These are phyloP conservation scores for Marchantia paleacea DNA, from an alignment of 225 moss, liverwort and hornwort species.

Conservation along the genomic window DNA sequence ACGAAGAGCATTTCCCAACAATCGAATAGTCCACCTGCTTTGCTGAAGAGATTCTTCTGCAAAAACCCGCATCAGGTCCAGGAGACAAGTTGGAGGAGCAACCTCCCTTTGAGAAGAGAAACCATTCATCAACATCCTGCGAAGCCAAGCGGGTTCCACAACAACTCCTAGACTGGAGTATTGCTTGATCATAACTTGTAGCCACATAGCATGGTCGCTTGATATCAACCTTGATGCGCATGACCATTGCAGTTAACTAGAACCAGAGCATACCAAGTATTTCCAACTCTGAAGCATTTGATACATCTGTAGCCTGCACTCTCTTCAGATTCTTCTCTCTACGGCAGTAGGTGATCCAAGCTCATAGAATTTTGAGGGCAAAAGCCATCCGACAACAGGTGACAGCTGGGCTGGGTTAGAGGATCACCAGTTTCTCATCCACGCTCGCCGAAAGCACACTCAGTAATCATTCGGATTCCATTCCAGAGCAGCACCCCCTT, in stretches of 20 bases:
- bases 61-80: constrained; percentile 28
- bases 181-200: constrained; percentile 32
- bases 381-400: constrained; percentile 32
- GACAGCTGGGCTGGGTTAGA: constrained; percentile 30
- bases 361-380: constrained; percentile 22
- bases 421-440: constrained; percentile 37
- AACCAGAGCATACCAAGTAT: constrained; percentile 39
- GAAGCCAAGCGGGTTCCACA: constrained; percentile 32
- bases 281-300: constrained; percentile 33
- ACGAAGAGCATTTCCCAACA: constrained; percentile 33
- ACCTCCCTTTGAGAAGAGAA: constrained; percentile 15
- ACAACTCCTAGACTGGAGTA: constrained; percentile 27
- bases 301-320: constrained; percentile 39
- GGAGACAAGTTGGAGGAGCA: constrained; percentile 20
- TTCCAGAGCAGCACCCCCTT: constrained; percentile 30
- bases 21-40: constrained; percentile 31
- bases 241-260: constrained; percentile 38
- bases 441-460: constrained; percentile 47
- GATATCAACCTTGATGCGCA: constrained; percentile 33
- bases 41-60: constrained; percentile 22
- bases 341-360: constrained; percentile 39
- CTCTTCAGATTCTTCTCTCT: constrained; percentile 36
- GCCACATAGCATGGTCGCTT: constrained; percentile 23
- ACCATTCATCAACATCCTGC: constrained; percentile 35
- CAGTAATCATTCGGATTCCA: constrained; percentile 37